Base-by-base conservation (phyloP, 495 filamentous ascomycete genomes). In the Beverwykella pulmonaria region DNA sequence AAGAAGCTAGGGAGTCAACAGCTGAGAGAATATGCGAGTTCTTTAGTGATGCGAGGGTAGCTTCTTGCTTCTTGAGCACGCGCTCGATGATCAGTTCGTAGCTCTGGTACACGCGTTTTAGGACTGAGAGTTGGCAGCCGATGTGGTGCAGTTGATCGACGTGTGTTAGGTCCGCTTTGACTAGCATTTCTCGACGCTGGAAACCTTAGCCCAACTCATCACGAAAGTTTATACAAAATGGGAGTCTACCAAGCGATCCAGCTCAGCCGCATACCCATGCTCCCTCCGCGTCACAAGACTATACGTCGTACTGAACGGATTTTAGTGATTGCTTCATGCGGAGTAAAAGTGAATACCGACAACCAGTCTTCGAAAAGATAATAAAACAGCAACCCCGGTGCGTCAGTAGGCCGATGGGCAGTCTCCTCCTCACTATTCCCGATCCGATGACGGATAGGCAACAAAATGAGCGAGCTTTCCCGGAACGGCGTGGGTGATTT, bases 281-380 rank as follows among this genome's bases (percentile, higher is more conserved):
- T 88, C 83, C 34, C 82, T 78, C 41, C 82, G 80, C 15, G 84
- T 80, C 41, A 92, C 83, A 20, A 91, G 79, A 23, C 80, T 78
- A 71, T 88, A 90, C 63, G 82, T 88, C 7, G 86, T 86, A 47
- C n/a, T n/a, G n/a, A n/a, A n/a, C n/a, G n/a, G n/a, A n/a, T n/a
- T n/a, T n/a, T n/a, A n/a, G n/a, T n/a, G n/a, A n/a, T n/a, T n/a
- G n/a, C n/a, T n/a, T n/a, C n/a, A n/a, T n/a, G n/a, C n/a, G n/a
- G n/a, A n/a, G n/a, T n/a, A n/a, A n/a, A n/a, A n/a, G n/a, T n/a
- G n/a, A n/a, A n/a, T n/a, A n/a, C n/a, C n/a, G n/a, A n/a, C n/a
- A 86, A 81, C 89, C 90, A 95, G 74, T 94, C 91, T 69, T 96
- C 92, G 68, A 94, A 95, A 6, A 96, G 81, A 72, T 93, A 94